Evolutionary conservation across 257 asterid species (phyloP), one percentile per base, ranked within the genome.

Genomic region (Nicotiana tabacum): DNA sequence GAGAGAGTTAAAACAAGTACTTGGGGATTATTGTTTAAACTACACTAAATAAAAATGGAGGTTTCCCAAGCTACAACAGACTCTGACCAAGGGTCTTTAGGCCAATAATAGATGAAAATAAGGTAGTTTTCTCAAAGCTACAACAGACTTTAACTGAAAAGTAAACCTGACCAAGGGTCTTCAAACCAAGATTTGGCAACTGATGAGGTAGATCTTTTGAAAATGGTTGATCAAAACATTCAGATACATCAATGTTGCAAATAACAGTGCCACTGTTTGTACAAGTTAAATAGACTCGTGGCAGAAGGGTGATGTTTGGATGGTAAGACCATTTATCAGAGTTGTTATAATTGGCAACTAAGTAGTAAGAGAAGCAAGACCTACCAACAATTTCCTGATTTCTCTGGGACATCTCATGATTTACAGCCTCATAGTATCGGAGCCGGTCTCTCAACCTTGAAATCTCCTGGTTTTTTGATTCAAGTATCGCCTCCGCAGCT

Each of bases 321-420:
- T 43, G 78, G 58, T 70, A 43, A 70, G 10, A 18, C 55, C 55
- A 61, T 46, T 43, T 5, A 81, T 21, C 46, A 18, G 43, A 46
- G n/a, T 5, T 43, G 62, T 24, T 53, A 80, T 0, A 39, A 9
- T 18, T 33, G 15, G n/a, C 24, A 17, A 39, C 8, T 16, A 66
- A 21, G 33, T 12, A 13, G 53, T 5, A 64, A n/a, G 72, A 82
- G 21, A 77, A 83, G 55, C 24, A 61, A 57, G 78, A 85, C 94
- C 81, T 90, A 95, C 99, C 99, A 35, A 92, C 88, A 78, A 92
- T 83, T 77, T 82, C 91, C 43, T 83, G 98, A 88, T 94, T 96
- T 85, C 99, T 91, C 90, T 96, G 97, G 32, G 97, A 90, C 95
- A 96, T 88, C 82, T 94, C 98, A 69, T 89, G 97, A 87, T 94